Base-by-base conservation (phyloP, 345 rosid species). In the Limnanthes douglasii region DNA sequence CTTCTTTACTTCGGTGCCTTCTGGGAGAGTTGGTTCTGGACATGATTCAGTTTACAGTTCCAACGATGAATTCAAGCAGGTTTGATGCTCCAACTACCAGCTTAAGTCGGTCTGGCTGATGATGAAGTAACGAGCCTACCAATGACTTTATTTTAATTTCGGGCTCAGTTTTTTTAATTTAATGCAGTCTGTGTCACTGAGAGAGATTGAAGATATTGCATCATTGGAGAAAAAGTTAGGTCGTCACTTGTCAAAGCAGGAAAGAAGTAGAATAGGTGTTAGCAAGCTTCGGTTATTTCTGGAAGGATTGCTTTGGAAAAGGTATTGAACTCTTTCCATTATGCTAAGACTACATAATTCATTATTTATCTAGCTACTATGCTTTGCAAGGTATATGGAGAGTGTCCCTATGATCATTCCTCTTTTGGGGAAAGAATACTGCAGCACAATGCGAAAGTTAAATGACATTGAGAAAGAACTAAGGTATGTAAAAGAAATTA, bases 1-100 rank as follows among this genome's bases (percentile, higher is more conserved):
- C 3, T 86, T 81, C 56, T 86, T 86, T 48, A 86, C 97, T 36
- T 81, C 97, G 23, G 93, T 86, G 55, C 97, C 97, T 48, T 86
- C 97, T 11, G 97, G 94, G 62, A 72, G 97, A 57, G 97, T 86
- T 40, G 93, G 97, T 34, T 39, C 53, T 27, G 82, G 59, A 43
- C 77, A 64, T 36, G 94, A 78, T 41, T 64, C 94, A 31, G 75
- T 81, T 20, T 82, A 72, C 63, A 54, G 54, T 31, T 70, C 94
- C 15, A 78, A 86, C 40, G 80, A 86, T 20, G 97, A 82, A 39
- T 86, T 86, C 59, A 78, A 86, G 65, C 80, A 75, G 94, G 97
- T 86, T 27, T 57, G 19, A 1, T 39, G 9, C 45, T 46, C 45
- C 42, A 34, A 27, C 29, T 19, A 13, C 21, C 26, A 6, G n/a